These are phyloP conservation scores for Ophiocordyceps camponoti-saundersi DNA, from an alignment of 2,329 filamentous ascomycete species.

Conservation along the genomic window DNA sequence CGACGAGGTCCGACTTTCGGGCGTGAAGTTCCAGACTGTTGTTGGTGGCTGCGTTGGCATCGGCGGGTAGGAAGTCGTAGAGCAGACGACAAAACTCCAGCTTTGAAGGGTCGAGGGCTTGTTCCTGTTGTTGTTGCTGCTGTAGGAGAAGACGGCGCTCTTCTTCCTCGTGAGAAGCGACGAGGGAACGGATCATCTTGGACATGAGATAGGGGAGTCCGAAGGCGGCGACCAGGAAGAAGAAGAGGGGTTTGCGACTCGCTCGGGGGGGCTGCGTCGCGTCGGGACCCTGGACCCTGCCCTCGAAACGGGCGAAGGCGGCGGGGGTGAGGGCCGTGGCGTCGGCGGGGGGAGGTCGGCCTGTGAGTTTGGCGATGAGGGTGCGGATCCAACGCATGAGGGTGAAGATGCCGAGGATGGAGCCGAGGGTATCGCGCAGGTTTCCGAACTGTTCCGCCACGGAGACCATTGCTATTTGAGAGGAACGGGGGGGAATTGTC, in stretches of 20 bases:
- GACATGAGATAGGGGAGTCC: slow-evolving; percentile 93
- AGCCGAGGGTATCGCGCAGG: slow-evolving; percentile 81
- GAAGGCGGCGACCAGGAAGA: slow-evolving; percentile 89
- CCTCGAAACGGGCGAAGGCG: slow-evolving; percentile 80
- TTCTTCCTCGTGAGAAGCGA: slow-evolving; percentile 72
- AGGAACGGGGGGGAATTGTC: slow-evolving; percentile 3
- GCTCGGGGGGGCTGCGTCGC: slow-evolving; percentile 37
- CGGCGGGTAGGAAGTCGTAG: slow-evolving; percentile 81
- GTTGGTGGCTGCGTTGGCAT: slow-evolving; percentile 9
- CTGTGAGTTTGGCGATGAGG: slow-evolving; percentile 79
- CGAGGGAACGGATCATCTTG: slow-evolving; percentile 78
- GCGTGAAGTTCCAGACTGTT: slow-evolving; percentile 71
- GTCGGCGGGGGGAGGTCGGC: slow-evolving; percentile 75
- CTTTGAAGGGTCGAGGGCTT: slow-evolving; percentile 66
- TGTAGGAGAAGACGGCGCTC: slow-evolving; percentile 32
- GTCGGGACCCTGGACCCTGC: slow-evolving; percentile 33
- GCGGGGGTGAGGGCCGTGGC: slow-evolving; percentile 75
- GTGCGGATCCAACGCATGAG: slow-evolving; percentile 90
- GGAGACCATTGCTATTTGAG: slow-evolving; percentile 69
- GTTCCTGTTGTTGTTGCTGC: slow-evolving; percentile 31
- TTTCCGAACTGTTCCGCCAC: slow-evolving; percentile 96
- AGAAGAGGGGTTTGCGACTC: slow-evolving; percentile 87
- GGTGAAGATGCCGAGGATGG: slow-evolving; percentile 87
- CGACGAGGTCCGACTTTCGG: slow-evolving; percentile 89
- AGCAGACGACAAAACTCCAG: slow-evolving; percentile 91